These are phyloP conservation scores for Lactifluus rugatus DNA, from an alignment of 768 basidiomycete genomes.

Conservation along the genomic window DNA sequence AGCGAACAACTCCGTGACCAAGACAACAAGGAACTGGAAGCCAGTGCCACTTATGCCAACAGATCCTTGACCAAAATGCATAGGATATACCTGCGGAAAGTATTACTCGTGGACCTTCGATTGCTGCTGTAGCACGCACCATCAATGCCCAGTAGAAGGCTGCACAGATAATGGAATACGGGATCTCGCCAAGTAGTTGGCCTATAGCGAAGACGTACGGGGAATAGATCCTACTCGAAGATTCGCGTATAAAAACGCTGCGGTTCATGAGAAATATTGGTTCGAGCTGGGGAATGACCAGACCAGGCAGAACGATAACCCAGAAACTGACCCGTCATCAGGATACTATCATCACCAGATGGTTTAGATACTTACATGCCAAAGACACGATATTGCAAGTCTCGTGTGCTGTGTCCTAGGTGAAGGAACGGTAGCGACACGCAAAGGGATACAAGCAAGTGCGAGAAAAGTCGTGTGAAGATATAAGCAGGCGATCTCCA, in stretches of 20 bases:
- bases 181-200: conserved; percentile 76
- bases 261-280: conserved; percentile 76
- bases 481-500: conserved; percentile 85
- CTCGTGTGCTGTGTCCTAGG: conserved; percentile 52
- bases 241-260: conserved; percentile 39
- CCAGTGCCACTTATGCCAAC: conserved; percentile 56
- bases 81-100: conserved; percentile 42
- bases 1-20: conserved; percentile 63
- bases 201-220: conserved; percentile 78
- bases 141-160: conserved; percentile 70
- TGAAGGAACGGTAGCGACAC: conserved; percentile 76
- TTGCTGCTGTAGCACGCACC: conserved; percentile 30
- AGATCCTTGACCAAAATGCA: conserved; percentile 56
- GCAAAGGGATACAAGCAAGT: conserved; percentile 58
- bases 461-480: conserved; percentile 73
- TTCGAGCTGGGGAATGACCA: conserved; percentile 74
- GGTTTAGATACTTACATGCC: conserved; percentile 36
- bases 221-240: conserved; percentile 80
- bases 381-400: conserved; percentile 76
- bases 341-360: background rate
- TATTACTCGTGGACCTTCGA: background rate
- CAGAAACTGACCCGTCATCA: conserved; percentile 34
- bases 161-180: conserved; percentile 63
- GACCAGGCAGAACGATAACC: conserved; percentile 59
- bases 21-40: conserved; percentile 59